Evolutionary conservation across 2,329 filamentous ascomycete genomes (phyloP).

Genomic region (Rosellinia necatrix): DNA sequence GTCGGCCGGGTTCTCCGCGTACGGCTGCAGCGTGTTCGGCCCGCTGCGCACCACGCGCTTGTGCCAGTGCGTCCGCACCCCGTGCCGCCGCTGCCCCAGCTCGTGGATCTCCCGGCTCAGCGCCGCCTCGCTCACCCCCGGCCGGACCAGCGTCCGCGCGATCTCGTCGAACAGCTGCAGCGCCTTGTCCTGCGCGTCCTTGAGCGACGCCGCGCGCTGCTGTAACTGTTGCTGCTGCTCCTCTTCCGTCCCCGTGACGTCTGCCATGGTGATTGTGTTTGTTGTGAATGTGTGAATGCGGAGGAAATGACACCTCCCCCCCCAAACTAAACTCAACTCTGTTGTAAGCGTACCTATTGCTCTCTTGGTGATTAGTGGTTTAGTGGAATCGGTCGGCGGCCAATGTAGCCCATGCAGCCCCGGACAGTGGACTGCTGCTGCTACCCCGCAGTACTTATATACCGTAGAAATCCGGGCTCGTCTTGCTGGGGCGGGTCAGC

Average conservation of each 20-base stretch:
- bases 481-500: too few species aligned
- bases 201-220: constrained; percentile 42
- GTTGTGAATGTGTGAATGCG: neutral
- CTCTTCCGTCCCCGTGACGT: constrained; percentile 3
- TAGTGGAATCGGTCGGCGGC: too few species aligned
- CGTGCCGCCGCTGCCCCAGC: constrained; percentile 47
- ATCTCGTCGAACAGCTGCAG: constrained; percentile 53
- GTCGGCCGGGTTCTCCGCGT: constrained; percentile 54
- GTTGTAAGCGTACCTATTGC: too few species aligned
- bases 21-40: constrained; percentile 53
- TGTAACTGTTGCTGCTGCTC: too few species aligned
- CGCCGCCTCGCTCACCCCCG: constrained; percentile 52
- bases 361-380: too few species aligned
- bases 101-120: constrained; percentile 54
- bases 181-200: constrained; percentile 53
- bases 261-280: too few species aligned
- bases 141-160: constrained; percentile 49
- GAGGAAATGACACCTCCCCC: too few species aligned
- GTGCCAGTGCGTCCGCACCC: constrained; percentile 56
- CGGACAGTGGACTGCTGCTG: too few species aligned
- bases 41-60: constrained; percentile 56
- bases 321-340: too few species aligned
- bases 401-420: too few species aligned
- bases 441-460: too few species aligned
- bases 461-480: too few species aligned